A percentile compares a stretch with the other conserved stretches of the same genome.
phyloP scores from a whole-genome alignment of 371 early-diverging fungal species.

The Rhizopus microsporus region DNA sequence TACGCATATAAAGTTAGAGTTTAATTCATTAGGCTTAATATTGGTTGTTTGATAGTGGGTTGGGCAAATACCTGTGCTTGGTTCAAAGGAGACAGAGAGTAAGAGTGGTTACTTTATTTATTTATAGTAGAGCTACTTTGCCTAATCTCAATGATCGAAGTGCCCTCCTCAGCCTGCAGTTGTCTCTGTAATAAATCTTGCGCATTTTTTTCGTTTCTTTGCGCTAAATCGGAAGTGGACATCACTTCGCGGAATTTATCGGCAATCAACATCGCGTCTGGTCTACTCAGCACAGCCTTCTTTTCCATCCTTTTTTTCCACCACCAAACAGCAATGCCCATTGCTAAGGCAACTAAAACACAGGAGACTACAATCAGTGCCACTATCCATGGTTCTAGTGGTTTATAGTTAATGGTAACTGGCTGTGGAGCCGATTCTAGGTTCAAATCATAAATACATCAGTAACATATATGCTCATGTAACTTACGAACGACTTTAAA shows the following conservation, averaged over 20 bases:
- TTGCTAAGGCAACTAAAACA: conserved; percentile 14
- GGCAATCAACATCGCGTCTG: conserved; percentile 24
- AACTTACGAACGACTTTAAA: conserved; percentile 16
- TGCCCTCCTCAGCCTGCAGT: conserved; percentile 15
- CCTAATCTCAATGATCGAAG: background rate
- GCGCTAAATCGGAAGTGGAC: conserved; percentile 5
- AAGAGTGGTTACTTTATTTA: background rate
- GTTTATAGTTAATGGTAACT: background rate
- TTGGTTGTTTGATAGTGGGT: too few relatives aligned
- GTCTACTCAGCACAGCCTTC: conserved; percentile 17
- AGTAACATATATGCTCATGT: background rate
- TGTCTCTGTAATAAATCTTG: conserved; percentile 17
- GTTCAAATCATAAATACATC: background rate
- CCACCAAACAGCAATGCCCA: conserved; percentile 20
- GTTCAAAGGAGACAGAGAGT: background rate
- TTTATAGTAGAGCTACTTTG: background rate
- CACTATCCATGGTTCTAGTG: conserved; percentile 20
- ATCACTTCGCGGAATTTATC: conserved; percentile 23
- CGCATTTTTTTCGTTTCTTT: conserved; percentile 7
- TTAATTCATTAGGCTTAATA: too few relatives aligned
- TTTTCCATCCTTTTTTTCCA: conserved; percentile 12
- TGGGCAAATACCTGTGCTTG: too few relatives aligned
- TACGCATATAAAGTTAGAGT: too few relatives aligned
- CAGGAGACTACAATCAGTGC: conserved; percentile 20
- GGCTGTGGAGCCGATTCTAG: conserved; percentile 15